Base-by-base conservation (phyloP, 2,329 filamentous ascomycete species). In the Nemania serpens region DNA sequence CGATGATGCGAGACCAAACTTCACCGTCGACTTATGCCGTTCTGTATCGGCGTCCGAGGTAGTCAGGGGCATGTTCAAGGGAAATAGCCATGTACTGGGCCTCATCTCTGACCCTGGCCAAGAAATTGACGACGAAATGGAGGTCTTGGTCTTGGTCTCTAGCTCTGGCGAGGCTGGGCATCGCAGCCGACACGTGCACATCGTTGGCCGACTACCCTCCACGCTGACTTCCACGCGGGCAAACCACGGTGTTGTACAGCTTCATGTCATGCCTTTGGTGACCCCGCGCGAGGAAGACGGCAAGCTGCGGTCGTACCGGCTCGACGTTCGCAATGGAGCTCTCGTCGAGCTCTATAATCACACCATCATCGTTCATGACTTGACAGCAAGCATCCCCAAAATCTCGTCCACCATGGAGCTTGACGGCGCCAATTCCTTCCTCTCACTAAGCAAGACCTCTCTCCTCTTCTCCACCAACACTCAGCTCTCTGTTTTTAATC, bases 381-480 rank as follows among this genome's bases (percentile, higher is more conserved):
- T 93, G 36, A 84, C 83, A 15, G 80, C 82, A 13, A 84, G 84
- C 15, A 77, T 89, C 6, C 88, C 89, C 0, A 87, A 83, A 66
- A 73, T 87, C 25, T 80, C 82, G 57, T 86, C 87, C 13, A 78
- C 76, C 13, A 77, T 88, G 25, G 75, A 79, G 5, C 76, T 83
- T 42, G 75, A 81, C 5, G 80, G 77, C 1, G 78, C 86, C 2
- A 78, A 79, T 18, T 89, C 88, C 1, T 91, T 91, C 68, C 71
- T 89, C 6, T 83, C 88, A 6, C 77, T 93, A 0, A 90, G 88
- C 7, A 84, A 83, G 58, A 86, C 88, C 7, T 85, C 89, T 4
- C 74, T 91, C 1, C 79, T 93, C 46, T 82, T 85, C 1, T 79
- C 84, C n/a, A 87, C 86, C 0, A 69, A 80, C 0, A 75, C 80